Base-by-base conservation (phyloP, 2,329 filamentous ascomycete species). In the Calonectria montana region DNA sequence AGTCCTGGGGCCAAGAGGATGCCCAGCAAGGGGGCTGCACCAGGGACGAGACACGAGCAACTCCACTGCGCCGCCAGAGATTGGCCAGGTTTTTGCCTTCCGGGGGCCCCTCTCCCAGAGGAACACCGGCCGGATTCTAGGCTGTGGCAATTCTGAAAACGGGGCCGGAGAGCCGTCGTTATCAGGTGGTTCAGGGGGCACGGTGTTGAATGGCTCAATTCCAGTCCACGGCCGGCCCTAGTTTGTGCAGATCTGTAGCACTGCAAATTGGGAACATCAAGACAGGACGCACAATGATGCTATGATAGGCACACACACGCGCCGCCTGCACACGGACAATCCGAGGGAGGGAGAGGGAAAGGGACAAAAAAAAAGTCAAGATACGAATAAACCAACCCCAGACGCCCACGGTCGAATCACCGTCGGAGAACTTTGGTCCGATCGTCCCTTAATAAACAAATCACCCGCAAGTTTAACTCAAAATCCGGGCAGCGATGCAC, bases 171-270 rank as follows among this genome's bases (percentile, higher is more conserved):
- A 29, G 37, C 50, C 31, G 53, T 55, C 35, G 27, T 55, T 66
- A 71, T 71, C 69, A 67, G 57, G 64, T 23, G 57, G 47, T 48
- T 67, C 57, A 67, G 64, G 69, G 67, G 69, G 57, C 57, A n/a
- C 3, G 10, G 12, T 8, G n/a, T 8, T 21, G n/a, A 13, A 27
- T 62, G 53, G 25, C 57, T n/a, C n/a, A 27, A 45, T 41, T 62
- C 57, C 25, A 53, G 57, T 59, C 53, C 21, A 18, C 53, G 29
- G 53, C 53, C 37, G 23, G 53, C n/a, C 31, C 53, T 59, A 39
- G 53, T 59, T 59, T 59, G 53, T 59, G 53, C 53, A 59, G 53
- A 59, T 59, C 53, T 15, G 31, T 23, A 21, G 31, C 8, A 59
- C 39, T n/a, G 53, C 53, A 59, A 59, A 59, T 59, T 59, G 35